Percentiles rank a stretch among this genome's conserved stretches.
These are phyloP conservation scores for Bryum argenteum DNA, from an alignment of 225 moss, liverwort and hornwort genomes.

Conservation along the genomic window DNA sequence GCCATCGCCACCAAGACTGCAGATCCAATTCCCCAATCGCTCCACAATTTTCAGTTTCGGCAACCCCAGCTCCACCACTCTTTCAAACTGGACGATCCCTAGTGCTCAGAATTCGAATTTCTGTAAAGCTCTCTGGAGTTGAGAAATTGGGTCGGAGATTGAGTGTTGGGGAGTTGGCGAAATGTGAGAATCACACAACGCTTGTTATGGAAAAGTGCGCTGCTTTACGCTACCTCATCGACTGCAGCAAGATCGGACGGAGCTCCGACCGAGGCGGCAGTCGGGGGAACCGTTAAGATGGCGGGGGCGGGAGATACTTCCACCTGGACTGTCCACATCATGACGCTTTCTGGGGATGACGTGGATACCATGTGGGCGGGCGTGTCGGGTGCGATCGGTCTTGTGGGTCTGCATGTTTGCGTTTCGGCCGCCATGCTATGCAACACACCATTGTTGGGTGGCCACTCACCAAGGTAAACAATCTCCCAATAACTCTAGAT, in stretches of 20 bases:
- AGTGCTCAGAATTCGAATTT: too few species aligned
- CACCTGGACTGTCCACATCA: not conserved
- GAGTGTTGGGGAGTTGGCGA: not conserved
- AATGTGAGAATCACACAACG: not conserved
- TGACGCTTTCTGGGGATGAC: not conserved
- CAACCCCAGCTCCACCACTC: not conserved
- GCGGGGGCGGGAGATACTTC: not conserved
- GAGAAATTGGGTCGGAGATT: too few species aligned
- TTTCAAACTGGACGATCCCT: too few species aligned
- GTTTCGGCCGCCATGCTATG: too few species aligned
- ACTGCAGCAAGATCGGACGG: not conserved
- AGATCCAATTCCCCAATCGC: not conserved
- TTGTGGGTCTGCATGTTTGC: not conserved
- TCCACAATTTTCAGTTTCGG: not conserved
- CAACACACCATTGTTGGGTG: too few species aligned
- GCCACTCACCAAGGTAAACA: too few species aligned
- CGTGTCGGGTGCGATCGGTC: not conserved
- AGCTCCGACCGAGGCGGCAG: not conserved
- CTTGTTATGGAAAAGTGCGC: not conserved
- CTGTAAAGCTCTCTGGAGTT: too few species aligned
- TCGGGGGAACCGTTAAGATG: not conserved
- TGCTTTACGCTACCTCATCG: not conserved
- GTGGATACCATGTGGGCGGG: not conserved
- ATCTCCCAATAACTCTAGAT: too few species aligned
- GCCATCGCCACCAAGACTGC: constrained; percentile 30